phyloP scores from a whole-genome alignment of 257 asterid genomes.

The Linaria vulgaris region DNA sequence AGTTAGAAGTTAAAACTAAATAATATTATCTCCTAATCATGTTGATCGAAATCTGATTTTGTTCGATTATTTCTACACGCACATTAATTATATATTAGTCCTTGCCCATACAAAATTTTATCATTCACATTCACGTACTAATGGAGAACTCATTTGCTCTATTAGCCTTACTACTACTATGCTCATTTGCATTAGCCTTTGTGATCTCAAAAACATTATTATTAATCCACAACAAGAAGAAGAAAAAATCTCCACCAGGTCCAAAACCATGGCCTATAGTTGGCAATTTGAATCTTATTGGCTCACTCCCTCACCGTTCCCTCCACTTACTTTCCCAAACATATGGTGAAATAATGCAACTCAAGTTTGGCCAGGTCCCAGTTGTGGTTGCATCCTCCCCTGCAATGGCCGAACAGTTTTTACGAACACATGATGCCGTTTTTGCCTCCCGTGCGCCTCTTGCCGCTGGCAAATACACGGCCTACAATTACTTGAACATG shows the following conservation, averaged over 20 bases:
- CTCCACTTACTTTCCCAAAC: neutral
- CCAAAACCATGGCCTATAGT: slow-evolving; percentile 17
- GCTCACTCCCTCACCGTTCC: too few relatives aligned
- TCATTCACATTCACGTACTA: too few relatives aligned
- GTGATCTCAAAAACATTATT: neutral
- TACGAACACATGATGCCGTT: neutral
- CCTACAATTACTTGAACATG: too few relatives aligned
- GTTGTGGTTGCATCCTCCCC: slow-evolving; percentile 5
- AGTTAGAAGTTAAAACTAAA: too few relatives aligned
- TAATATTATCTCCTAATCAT: too few relatives aligned
- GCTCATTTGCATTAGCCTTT: neutral
- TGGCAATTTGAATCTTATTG: slow-evolving; percentile 7
- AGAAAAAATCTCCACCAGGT: neutral
- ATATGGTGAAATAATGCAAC: slow-evolving; percentile 11
- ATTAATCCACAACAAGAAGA: neutral
- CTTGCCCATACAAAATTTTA: too few relatives aligned
- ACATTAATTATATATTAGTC: too few relatives aligned
- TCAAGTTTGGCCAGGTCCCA: slow-evolving; percentile 1
- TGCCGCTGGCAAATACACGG: too few relatives aligned
- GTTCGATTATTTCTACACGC: too few relatives aligned
- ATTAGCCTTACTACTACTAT: neutral
- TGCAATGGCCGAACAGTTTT: neutral
- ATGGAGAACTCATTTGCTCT: neutral
- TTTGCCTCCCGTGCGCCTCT: neutral
- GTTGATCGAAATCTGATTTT: too few relatives aligned